Conservation (phyloP, 1,139 yeast genomes). For the Suhomyces guaymorum region DNA sequence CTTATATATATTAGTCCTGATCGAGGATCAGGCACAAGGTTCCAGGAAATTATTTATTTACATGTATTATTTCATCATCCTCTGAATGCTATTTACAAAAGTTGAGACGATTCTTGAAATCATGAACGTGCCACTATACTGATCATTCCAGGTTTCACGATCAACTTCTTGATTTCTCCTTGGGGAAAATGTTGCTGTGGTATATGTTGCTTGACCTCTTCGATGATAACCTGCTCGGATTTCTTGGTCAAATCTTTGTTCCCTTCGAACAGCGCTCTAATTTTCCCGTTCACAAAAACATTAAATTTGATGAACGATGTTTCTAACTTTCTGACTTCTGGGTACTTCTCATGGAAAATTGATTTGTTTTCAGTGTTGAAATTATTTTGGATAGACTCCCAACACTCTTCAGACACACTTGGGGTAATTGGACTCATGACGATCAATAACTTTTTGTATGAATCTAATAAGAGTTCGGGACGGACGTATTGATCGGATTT, state of each 20-base stretch:
- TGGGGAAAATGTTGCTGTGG: too few relatives aligned
- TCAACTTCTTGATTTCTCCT: constrained; percentile 26
- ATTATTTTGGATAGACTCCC: constrained; percentile 52
- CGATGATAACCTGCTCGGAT: constrained; percentile 27
- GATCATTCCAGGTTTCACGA: constrained; percentile 31
- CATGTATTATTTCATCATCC: neutral
- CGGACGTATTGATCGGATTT: constrained; percentile 28
- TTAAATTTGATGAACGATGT: constrained; percentile 44
- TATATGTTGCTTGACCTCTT: constrained; percentile 11
- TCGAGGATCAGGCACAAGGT: neutral
- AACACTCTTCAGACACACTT: constrained; percentile 76
- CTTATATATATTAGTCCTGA: constrained; percentile 8
- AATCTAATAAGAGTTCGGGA: constrained; percentile 34
- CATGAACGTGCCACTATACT: constrained; percentile 31
- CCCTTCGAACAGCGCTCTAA: constrained; percentile 49
- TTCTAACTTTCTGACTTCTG: constrained; percentile 40
- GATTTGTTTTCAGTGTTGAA: constrained; percentile 32
- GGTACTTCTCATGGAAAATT: constrained; percentile 58
- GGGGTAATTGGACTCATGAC: constrained; percentile 79
- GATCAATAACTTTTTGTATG: constrained; percentile 54
- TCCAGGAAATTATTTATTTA: neutral
- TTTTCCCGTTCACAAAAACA: constrained; percentile 70
- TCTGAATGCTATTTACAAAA: constrained; percentile 1
- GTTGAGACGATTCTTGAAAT: too few relatives aligned
- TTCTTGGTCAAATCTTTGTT: constrained; percentile 31